Evolutionary conservation across 2,329 filamentous ascomycete genomes (phyloP), one percentile per base, ranked within the genome.

Genomic region (Cladophialophora bantiana): DNA sequence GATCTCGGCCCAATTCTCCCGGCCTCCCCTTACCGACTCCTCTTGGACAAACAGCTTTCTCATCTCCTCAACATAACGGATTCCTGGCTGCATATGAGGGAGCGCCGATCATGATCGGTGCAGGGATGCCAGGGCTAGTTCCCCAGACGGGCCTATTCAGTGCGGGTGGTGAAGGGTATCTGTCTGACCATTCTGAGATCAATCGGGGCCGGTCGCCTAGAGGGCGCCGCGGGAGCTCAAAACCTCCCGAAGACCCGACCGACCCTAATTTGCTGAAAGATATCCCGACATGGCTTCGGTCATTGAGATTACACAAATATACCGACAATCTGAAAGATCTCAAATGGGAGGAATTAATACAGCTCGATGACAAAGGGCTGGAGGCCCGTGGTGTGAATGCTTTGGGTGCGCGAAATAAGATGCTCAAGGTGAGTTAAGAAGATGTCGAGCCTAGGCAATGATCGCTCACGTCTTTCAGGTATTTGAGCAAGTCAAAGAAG

Each of bases 241-340:
- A 98, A 85, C 95, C 95, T 35, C 95, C 95, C 55, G 95, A 99
- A 83, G 95, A 99, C 75, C 95, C 95, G 3, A 98, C 94, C 20
- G 95, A 99, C 78, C 90, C 91, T 15, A 89, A 86, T 50, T 86
- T 99, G 67, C 85, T 99, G 73, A 92, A 96, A 80, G 95, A 99
- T 76, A 97, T 99, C 73, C 94, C 95, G 62, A 91, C 89, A 78
- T 99, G 95, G 95, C 86, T 99, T 75, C 89, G 95, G 77, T 97
- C 93, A 78, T 85, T 98, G 77, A 89, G 95, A 68, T 85, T 99
- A 74, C 95, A 99, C 85, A 99, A 99, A 83, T 99, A 99, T 81
- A 99, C 95, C 9, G 95, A 99, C 73, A 96, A 98, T 74, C 82
- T 99, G 70, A 99, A 98, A 82, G 94, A 98, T 76, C 88, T 98